A percentile compares a stretch with the other conserved stretches of the same genome.
phyloP scores from a whole-genome alignment of 2,329 filamentous ascomycete species.

The Exserohilum rostratum region DNA sequence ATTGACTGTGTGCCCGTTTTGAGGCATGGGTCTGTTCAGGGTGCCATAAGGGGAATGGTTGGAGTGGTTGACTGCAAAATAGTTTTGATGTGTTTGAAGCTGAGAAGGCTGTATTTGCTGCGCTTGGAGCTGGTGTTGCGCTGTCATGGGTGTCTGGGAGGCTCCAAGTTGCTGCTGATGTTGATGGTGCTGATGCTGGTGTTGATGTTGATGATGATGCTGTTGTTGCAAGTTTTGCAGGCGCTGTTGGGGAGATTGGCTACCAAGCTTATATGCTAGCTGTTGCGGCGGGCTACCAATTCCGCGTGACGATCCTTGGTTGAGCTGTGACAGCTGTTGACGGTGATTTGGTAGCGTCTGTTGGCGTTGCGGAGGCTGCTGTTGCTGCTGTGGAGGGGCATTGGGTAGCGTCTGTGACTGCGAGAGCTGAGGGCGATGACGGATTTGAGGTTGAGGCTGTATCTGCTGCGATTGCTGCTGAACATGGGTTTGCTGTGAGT shows the following conservation, averaged over 20 bases:
- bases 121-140: slow-evolving; percentile 14
- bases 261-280: slow-evolving; percentile 23
- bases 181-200: slow-evolving; percentile 16
- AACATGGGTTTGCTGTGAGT: slow-evolving; percentile 17
- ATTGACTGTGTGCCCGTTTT: slow-evolving; percentile 18
- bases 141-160: slow-evolving; percentile 19
- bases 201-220: slow-evolving; percentile 16
- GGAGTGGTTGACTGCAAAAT: slow-evolving; percentile 26
- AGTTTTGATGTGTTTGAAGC: slow-evolving; percentile 28
- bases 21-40: slow-evolving; percentile 31
- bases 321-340: slow-evolving; percentile 33
- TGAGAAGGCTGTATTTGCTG: slow-evolving; percentile 28
- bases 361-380: slow-evolving; percentile 16
- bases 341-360: slow-evolving; percentile 22
- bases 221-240: slow-evolving; percentile 14
- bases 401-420: slow-evolving; percentile 18
- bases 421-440: slow-evolving; percentile 16
- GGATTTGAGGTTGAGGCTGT: slow-evolving; percentile 12
- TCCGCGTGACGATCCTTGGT: slow-evolving; percentile 17
- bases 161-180: slow-evolving; percentile 26
- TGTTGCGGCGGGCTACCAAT: slow-evolving; percentile 29
- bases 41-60: slow-evolving; percentile 31
- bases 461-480: slow-evolving; percentile 16
- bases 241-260: slow-evolving; percentile 29
- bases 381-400: slow-evolving; percentile 20